Evolutionary conservation across 208 protist genomes (phyloP).

Genomic region (Endotrypanum monterogeii): DNA sequence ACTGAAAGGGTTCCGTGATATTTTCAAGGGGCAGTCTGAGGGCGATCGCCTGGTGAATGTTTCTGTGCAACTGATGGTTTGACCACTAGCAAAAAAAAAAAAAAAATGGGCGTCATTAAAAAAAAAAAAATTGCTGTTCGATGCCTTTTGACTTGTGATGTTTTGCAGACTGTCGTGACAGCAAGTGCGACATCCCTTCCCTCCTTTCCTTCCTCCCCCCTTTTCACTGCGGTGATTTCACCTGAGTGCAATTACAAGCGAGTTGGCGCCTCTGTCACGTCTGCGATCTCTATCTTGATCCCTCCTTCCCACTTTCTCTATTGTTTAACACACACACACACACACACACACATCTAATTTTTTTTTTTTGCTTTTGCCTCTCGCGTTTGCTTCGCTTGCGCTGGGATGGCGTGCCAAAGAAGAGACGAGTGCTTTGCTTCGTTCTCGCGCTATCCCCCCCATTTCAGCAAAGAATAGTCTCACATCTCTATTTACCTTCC

Average conservation of each 20-base stretch:
- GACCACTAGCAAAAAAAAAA: no score
- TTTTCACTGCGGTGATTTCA: background rate
- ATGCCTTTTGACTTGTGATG: background rate
- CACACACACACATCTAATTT: background rate
- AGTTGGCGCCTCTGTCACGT: background rate
- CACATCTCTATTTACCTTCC: background rate
- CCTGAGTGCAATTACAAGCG: background rate
- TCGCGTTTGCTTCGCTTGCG: background rate
- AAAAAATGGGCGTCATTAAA: no score
- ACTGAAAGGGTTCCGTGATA: no score
- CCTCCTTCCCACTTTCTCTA: no score
- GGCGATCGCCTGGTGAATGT: no score
- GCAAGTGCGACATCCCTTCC: background rate
- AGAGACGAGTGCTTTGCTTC: no score
- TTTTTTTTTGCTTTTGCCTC: constrained; percentile 3
- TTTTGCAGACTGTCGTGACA: background rate
- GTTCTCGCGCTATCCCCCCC: no score
- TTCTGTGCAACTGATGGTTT: no score
- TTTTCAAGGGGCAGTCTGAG: no score
- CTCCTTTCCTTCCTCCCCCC: background rate
- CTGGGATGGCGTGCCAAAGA: background rate
- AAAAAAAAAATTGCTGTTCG: no score
- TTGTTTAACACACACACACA: background rate
- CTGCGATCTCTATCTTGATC: background rate
- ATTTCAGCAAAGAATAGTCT: no score